phyloP scores from a whole-genome alignment of 495 filamentous ascomycete genomes.

The Margaritispora aquatica region DNA sequence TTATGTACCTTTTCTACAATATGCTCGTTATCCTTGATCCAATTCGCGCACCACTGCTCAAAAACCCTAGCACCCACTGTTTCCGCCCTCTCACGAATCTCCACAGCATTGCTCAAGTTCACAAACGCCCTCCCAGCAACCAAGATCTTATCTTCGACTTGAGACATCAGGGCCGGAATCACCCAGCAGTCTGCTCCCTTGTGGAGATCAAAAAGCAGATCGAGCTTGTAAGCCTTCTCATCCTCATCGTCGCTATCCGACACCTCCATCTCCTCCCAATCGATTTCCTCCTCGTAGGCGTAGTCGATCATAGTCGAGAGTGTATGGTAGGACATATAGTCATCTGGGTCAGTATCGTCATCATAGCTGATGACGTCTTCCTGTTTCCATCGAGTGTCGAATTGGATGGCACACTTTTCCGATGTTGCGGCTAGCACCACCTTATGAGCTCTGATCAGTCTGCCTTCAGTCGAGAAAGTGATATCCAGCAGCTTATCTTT shows the following conservation, averaged over 20 bases:
- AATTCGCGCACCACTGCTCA: not conserved
- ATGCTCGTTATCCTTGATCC: not conserved
- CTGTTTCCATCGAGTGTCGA: slow-evolving; percentile 14
- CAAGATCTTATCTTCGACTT: slow-evolving; percentile 19
- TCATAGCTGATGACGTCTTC: slow-evolving; percentile 6
- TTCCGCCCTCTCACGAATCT: slow-evolving; percentile 8
- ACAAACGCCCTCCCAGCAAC: slow-evolving; percentile 12
- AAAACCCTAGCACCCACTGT: slow-evolving; percentile 1
- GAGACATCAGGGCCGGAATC: slow-evolving; percentile 11
- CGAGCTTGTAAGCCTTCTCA: slow-evolving; percentile 10
- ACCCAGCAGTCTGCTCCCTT: slow-evolving; percentile 17
- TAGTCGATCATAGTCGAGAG: slow-evolving; percentile 24
- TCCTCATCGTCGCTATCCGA: slow-evolving; percentile 15
- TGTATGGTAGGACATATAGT: slow-evolving; percentile 20
- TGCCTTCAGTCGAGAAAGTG: slow-evolving; percentile 19
- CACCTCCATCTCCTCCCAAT: slow-evolving; percentile 15
- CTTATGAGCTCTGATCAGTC: slow-evolving; percentile 20
- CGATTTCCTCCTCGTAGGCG: slow-evolving; percentile 22
- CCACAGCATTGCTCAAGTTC: slow-evolving; percentile 13
- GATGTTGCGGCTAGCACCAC: slow-evolving; percentile 23
- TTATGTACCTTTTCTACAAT: not conserved
- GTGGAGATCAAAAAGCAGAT: slow-evolving; percentile 24
- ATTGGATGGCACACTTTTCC: slow-evolving; percentile 22
- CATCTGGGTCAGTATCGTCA: slow-evolving; percentile 7
- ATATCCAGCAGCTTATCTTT: slow-evolving; percentile 23